Base-by-base conservation (phyloP, 2,329 filamentous ascomycete genomes). In the Penicillium hesseltinei region DNA sequence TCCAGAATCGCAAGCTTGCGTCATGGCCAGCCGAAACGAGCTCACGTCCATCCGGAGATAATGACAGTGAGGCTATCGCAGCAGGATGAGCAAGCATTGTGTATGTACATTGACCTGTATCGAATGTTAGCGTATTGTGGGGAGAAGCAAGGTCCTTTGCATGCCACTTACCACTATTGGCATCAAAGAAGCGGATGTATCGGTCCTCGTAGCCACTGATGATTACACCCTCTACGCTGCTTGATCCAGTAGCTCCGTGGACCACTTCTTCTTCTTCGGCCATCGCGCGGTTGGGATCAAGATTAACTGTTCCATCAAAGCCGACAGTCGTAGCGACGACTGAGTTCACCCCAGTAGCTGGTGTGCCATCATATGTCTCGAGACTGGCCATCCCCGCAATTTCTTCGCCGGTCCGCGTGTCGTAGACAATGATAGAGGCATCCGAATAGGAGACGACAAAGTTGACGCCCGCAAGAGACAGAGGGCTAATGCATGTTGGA, bases 191-290 rank as follows among this genome's bases (percentile, higher is more conserved):
- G 65, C 93, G 84, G 66, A 99, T 92, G 70, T 92, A 97, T 66
- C 90, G 88, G 77, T 99, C 94, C 79, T 99, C 94, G 72, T 99
- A 93, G 63, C 94, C 94, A 60, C 90, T 95, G 63, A 99, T 97
- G 57, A 99, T 90, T 23, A 95, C 90, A 13, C 94, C 94, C 74
- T 97, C 92, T 0, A 96, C 87, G 35, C 89, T 89, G 56, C 87
- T 89, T 8, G 88, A 87, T 25, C 90, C 90, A 11, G 94, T 97
- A 6, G 93, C 91, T 1, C 92, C 91, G 43, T 88, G 88, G 1
- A 90, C 84, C 7, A 85, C 80, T 61, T 95, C 91, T 56, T 96
- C 91, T 53, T 96, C 91, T 54, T 88, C 83, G 3, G 80, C 79
- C 43, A 89, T 76, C 11, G 83, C 82, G 33, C 85, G 81, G 62